phyloP scores from a whole-genome alignment of 2,329 filamentous ascomycete genomes.

The Arachnomyces sp. region DNA sequence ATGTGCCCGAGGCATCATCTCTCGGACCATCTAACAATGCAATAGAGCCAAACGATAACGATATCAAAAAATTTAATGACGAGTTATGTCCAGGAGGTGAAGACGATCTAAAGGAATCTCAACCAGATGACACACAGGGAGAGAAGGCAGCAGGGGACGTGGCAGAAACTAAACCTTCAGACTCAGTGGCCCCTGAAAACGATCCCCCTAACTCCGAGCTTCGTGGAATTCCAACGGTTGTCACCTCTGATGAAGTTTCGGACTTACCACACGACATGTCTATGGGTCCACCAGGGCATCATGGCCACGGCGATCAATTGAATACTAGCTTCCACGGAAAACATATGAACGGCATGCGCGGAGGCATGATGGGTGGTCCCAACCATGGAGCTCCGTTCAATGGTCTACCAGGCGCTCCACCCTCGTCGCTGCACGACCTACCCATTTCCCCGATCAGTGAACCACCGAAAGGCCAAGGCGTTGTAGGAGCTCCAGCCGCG shows the following conservation, averaged over 20 bases:
- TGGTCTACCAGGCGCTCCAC: constrained; percentile 9
- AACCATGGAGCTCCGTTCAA: constrained; percentile 21
- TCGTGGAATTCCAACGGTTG: constrained; percentile 25
- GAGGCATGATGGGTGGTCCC: constrained; percentile 37
- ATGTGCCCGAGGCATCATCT: constrained; percentile 7
- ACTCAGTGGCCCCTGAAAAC: not conserved
- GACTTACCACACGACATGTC: constrained; percentile 19
- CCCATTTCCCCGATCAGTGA: too few relatives aligned
- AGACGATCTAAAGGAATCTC: constrained; percentile 23
- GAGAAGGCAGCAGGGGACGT: constrained; percentile 12
- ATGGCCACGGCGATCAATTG: constrained; percentile 10
- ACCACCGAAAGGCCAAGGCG: constrained; percentile 46
- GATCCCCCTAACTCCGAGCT: constrained; percentile 12
- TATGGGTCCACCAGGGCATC: constrained; percentile 23
- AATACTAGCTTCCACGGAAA: constrained; percentile 28
- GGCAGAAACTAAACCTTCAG: constrained; percentile 1
- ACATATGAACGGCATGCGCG: constrained; percentile 37
- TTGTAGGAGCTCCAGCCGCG: constrained; percentile 71
- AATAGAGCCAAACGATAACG: constrained; percentile 13
- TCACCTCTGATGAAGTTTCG: constrained; percentile 21
- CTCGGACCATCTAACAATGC: constrained; percentile 10
- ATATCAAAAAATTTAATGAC: constrained; percentile 23
- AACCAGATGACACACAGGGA: constrained; percentile 12
- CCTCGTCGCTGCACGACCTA: too few relatives aligned
- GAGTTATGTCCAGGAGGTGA: constrained; percentile 28